These are phyloP conservation scores for Alternaria metachromatica DNA, from an alignment of 2,329 filamentous ascomycete genomes.

Conservation along the genomic window DNA sequence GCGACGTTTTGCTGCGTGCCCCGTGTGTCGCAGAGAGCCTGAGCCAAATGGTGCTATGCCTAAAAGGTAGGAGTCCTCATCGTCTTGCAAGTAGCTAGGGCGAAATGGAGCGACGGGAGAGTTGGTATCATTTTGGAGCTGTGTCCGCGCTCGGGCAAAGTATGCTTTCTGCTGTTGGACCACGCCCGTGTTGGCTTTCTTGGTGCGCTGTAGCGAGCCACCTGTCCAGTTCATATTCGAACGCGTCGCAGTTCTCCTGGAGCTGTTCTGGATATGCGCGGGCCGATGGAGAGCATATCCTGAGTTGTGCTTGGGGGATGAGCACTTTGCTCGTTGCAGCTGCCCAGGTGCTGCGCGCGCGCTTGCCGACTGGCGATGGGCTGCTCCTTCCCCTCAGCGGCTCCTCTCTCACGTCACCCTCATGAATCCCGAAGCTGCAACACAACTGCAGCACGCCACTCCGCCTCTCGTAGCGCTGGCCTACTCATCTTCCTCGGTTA, in stretches of 20 bases:
- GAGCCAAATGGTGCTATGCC: conserved; percentile 11
- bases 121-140: conserved; percentile 31
- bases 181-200: conserved; percentile 44
- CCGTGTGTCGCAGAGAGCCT: conserved; percentile 17
- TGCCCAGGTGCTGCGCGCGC: background rate
- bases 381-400: background rate
- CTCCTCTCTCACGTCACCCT: background rate
- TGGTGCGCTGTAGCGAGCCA: conserved; percentile 50
- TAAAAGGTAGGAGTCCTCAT: conserved; percentile 11
- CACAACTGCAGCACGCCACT: background rate
- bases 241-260: background rate
- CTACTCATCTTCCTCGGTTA: background rate
- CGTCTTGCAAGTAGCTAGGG: conserved; percentile 30
- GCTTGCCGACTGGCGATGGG: conserved; percentile 10
- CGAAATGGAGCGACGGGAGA: conserved; percentile 26
- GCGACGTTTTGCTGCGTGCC: conserved; percentile 7
- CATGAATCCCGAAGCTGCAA: background rate
- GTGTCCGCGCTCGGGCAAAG: conserved; percentile 52
- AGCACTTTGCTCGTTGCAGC: background rate
- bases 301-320: background rate
- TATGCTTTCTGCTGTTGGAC: conserved; percentile 54
- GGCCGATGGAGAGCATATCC: background rate
- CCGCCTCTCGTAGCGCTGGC: background rate
- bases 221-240: conserved; percentile 58
- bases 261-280: background rate